Base-by-base conservation (phyloP, 768 basidiomycete species). In the Boletus reticuloceps region DNA sequence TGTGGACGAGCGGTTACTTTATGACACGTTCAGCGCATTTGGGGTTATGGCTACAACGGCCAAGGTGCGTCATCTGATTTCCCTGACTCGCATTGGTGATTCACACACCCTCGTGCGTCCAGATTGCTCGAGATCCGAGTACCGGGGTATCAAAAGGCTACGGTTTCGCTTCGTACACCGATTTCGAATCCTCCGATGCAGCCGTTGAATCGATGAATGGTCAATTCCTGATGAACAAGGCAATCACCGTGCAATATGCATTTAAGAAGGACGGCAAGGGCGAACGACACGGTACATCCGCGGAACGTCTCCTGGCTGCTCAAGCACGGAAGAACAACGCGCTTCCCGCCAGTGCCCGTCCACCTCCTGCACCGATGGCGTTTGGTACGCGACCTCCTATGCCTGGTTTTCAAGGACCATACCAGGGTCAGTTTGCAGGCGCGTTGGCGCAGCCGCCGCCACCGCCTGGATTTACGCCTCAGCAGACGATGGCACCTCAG, bases 241-340 rank as follows among this genome's bases (percentile, higher is more conserved):
- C 94, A 51, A 92, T 99, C 67, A 86, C 89, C 17, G 94, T 97
- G 12, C 94, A 98, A 69, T 99, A 97, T 70, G 96, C 97, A 3
- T 98, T 98, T 82, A 98, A 99, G 76, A 98, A 98, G 75, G 97
- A 98, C 66, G 94, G 93, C 42, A 96, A 98, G 69, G 96, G 96
- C 54, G 97, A 99, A 72, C 84, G 97, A 6, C 97, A 98, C 66
- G 97, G 97, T 29, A 97, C 96, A 12, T 79, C 89, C 16, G 95
- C 97, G n/a, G 97, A 99, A 74, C 86, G 97, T 54, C 83, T 98
- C 34, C 83, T 99, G 63, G 94, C 95, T 4, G 85, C 94, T 3
- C 95, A 98, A 71, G 97, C 96, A 45, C 83, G 92, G 61, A 97
- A 96, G 75, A 94, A 96, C 74, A 94, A 95, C 61, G 92, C 91